Conservation (phyloP, 805 yeast genomes). For the Kluyveromyces dobzhanskii region DNA sequence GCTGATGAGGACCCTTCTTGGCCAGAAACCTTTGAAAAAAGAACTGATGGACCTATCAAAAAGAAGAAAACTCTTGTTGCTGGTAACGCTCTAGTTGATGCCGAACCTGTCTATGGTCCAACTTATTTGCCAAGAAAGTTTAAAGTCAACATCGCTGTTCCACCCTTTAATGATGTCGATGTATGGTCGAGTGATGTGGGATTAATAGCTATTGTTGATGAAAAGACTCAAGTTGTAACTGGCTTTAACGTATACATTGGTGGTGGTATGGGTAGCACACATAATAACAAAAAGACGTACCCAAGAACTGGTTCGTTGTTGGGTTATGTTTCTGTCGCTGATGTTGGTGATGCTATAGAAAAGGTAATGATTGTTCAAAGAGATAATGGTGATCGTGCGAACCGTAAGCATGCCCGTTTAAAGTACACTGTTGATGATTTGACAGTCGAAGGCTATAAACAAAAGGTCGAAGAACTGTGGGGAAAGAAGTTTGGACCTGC, state of each 20-base stretch:
- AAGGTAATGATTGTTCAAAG: slow-evolving; percentile 90
- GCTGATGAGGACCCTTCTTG: slow-evolving; percentile 58
- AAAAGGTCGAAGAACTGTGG: slow-evolving; percentile 73
- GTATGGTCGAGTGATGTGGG: slow-evolving; percentile 95
- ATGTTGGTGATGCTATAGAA: slow-evolving; percentile 74
- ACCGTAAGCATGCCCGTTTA: slow-evolving; percentile 95
- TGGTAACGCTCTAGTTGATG: slow-evolving; percentile 72
- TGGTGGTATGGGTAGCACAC: slow-evolving; percentile 99
- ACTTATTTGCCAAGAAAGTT: slow-evolving; percentile 91
- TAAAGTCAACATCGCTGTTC: slow-evolving; percentile 89
- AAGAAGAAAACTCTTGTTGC: slow-evolving; percentile 78
- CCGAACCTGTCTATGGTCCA: slow-evolving; percentile 83
- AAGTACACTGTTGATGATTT: slow-evolving; percentile 93
- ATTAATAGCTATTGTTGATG: slow-evolving; percentile 73
- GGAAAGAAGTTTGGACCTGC: slow-evolving; percentile 69
- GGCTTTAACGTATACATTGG: slow-evolving; percentile 91
- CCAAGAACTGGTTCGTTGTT: slow-evolving; percentile 89
- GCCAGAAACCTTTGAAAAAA: slow-evolving; percentile 50
- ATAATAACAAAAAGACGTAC: slow-evolving; percentile 91
- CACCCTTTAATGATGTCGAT: slow-evolving; percentile 95
- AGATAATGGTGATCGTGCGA: slow-evolving; percentile 88
- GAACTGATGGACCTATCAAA: slow-evolving; percentile 71
- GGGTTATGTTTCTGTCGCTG: slow-evolving; percentile 64
- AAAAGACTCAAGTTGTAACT: slow-evolving; percentile 44
- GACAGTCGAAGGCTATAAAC: slow-evolving; percentile 78